phyloP scores from a whole-genome alignment of 2,329 filamentous ascomycete genomes.

The Aphanoascus verrucosus region DNA sequence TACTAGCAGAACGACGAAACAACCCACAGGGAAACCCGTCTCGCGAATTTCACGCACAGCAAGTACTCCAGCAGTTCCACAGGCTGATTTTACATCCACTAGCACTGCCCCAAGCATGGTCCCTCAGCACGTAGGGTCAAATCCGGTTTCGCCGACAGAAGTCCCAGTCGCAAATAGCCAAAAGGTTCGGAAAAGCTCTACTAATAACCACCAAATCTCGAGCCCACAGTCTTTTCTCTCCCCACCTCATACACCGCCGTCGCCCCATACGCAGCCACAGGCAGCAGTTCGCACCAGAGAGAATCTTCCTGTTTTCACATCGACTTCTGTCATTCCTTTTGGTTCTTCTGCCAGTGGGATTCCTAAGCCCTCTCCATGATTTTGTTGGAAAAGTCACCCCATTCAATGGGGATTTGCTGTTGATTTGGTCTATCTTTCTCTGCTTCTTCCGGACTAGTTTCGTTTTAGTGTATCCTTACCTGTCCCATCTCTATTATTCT shows the following conservation, averaged over 20 bases:
- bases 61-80: not conserved
- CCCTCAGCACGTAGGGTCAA: constrained; percentile 1
- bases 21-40: not conserved
- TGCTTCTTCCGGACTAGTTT: not conserved
- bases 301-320: constrained; percentile 41
- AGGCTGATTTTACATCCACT: not conserved
- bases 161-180: not conserved
- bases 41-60: not conserved
- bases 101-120: constrained; percentile 1
- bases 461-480: not conserved
- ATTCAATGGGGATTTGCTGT: not conserved
- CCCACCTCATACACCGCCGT: constrained; percentile 13
- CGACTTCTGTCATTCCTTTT: constrained; percentile 37
- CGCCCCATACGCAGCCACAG: constrained; percentile 14
- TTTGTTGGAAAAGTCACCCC: not conserved
- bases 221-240: constrained; percentile 7
- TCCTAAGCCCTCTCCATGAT: not conserved
- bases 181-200: not conserved
- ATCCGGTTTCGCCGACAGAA: not conserved
- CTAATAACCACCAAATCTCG: not conserved
- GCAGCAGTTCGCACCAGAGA: constrained; percentile 27
- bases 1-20: not conserved
- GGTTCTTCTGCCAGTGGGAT: constrained; percentile 15
- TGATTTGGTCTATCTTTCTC: not conserved
- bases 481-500: not conserved